Conservation (phyloP, 2,329 filamentous ascomycete genomes). For the Fusarium keratoplasticum region DNA sequence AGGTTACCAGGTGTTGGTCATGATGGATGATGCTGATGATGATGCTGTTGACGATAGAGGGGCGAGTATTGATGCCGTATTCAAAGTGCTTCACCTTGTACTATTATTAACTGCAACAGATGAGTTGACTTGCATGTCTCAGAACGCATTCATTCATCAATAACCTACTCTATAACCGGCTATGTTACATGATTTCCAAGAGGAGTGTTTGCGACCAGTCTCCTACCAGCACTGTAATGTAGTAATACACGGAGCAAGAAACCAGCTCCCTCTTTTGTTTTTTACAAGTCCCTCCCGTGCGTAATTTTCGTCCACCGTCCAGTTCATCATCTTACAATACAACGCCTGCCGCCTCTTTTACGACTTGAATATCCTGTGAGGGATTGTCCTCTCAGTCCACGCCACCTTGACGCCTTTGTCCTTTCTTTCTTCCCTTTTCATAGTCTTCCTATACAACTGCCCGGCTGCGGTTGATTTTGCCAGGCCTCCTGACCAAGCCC, state of each 20-base stretch:
- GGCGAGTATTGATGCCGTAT: neutral
- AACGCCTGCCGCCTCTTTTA: neutral
- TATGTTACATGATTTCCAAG: conserved; percentile 21
- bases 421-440: conserved; percentile 64
- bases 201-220: conserved; percentile 4
- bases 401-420: conserved; percentile 60
- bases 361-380: neutral
- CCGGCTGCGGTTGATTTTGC: conserved; percentile 63
- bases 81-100: neutral
- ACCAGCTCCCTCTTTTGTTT: conserved; percentile 3
- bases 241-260: conserved; percentile 25
- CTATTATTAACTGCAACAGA: neutral
- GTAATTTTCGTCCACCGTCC: neutral
- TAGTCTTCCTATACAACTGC: conserved; percentile 64
- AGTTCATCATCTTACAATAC: neutral
- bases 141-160: neutral
- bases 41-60: no score
- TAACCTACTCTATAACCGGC: neutral
- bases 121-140: neutral
- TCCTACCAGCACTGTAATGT: conserved; percentile 3
- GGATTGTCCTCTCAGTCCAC: conserved; percentile 51
- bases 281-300: neutral
- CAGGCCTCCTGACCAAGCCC: conserved; percentile 58
- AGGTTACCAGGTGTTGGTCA: neutral
- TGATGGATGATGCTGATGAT: neutral